Base-by-base conservation (phyloP, 1,284 basidiomycete genomes). In the Somion occarium region DNA sequence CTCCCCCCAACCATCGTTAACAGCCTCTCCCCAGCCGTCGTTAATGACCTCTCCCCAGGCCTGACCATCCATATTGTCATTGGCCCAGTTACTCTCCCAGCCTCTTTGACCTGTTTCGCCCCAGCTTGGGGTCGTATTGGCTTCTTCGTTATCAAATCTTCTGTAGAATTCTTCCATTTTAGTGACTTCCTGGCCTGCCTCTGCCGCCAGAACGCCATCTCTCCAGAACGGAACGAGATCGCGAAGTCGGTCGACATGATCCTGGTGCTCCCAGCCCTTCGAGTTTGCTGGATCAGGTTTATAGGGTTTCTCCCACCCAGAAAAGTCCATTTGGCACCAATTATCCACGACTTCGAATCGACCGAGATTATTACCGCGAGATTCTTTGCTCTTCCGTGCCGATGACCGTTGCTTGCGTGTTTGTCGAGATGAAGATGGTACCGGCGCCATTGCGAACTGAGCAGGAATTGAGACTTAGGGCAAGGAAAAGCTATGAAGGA, bases 211-310 rank as follows among this genome's bases (percentile, higher is more conserved):
- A 7, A 59, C 52, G n/a, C 53, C 51, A 30, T 56, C 43, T 25
- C 38, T 30, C 58, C 58, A 59, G 48, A 53, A 55, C 2, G 56
- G 53, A 5, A 59, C 48, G 27, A 56, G 20, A 3, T 55, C 42
- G 7, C 37, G 24, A 30, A 51, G 27, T 1, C 48, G 38, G 45
- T 56, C 55, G 9, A 53, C 47, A 3, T 48, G 30, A 24, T 22
- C 42, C 38, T 52, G 47, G 38, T 48, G n/a, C 38, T 58, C 52
- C 50, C 43, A 48, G n/a, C 18, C 34, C 44, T 54, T 56, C 19
- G 2, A 1, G 13, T 50, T 37, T 9, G 15, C 25, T 20, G 49
- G 25, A 13, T 39, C 13, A 15, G 49, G 49, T n/a, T 44, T 44
- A 15, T 38, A 27, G 5, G 49, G 41, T 18, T 20, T n/a, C 3